phyloP scores from a whole-genome alignment of 768 basidiomycete genomes.

The Mycena filopes region DNA sequence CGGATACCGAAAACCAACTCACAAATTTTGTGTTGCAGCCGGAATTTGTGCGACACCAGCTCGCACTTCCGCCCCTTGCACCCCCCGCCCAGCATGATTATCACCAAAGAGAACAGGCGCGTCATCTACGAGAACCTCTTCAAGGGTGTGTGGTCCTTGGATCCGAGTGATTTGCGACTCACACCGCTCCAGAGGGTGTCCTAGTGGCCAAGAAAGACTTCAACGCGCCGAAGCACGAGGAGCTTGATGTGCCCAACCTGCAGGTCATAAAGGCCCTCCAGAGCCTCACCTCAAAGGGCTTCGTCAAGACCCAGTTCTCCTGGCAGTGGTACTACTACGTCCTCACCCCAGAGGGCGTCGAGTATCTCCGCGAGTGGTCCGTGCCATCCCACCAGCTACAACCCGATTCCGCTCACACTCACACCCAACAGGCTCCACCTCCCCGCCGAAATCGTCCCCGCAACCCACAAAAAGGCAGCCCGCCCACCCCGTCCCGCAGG shows the following conservation, averaged over 20 bases:
- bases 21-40: conserved; percentile 11
- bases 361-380: conserved; percentile 93
- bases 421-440: conserved; percentile 84
- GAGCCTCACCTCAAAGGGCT: conserved; percentile 78
- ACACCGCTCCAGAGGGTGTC: conserved; percentile 99
- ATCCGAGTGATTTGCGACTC: no score
- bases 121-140: conserved; percentile 99
- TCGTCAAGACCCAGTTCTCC: conserved; percentile 98
- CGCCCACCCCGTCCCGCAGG: conserved; percentile 87
- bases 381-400: conserved; percentile 31
- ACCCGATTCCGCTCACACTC: background rate
- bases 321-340: conserved; percentile 99
- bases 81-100: conserved; percentile 83
- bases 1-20: conserved; percentile 22
- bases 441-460: conserved; percentile 94
- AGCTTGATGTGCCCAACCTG: conserved; percentile 78
- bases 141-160: conserved; percentile 83
- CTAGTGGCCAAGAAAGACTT: conserved; percentile 99
- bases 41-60: conserved; percentile 29
- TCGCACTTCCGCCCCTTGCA: conserved; percentile 24
- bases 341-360: conserved; percentile 96
- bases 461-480: conserved; percentile 96
- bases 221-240: conserved; percentile 97
- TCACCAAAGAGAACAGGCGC: conserved; percentile 94
- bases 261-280: conserved; percentile 79